A percentile compares a stretch with the other conserved stretches of the same genome.
These are phyloP conservation scores for Boletus mariae DNA, from an alignment of 1,284 basidiomycete genomes.

Conservation along the genomic window DNA sequence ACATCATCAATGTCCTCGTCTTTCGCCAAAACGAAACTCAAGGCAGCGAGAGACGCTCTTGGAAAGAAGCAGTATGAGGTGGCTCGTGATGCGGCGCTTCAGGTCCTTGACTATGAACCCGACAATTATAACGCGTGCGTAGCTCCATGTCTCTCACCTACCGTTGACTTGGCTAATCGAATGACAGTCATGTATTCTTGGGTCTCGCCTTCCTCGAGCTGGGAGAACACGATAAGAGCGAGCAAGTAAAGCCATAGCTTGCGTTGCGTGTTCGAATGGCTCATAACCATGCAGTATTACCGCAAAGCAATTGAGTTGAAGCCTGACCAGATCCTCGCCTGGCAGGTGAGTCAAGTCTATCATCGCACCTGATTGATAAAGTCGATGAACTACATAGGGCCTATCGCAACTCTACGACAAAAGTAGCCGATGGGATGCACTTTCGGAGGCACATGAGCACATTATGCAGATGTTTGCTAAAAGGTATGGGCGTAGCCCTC, in stretches of 20 bases:
- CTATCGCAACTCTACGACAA: conserved; percentile 73
- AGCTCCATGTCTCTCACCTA: background rate
- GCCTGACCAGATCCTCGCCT: conserved; percentile 66
- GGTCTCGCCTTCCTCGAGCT: conserved; percentile 76
- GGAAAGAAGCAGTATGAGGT: conserved; percentile 67
- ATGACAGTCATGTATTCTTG: conserved; percentile 73
- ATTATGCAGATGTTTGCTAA: conserved; percentile 55
- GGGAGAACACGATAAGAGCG: conserved; percentile 66
- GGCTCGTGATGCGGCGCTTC: conserved; percentile 65
- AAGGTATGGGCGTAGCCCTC: conserved; percentile 41
- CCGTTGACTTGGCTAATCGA: background rate
- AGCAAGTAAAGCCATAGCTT: conserved; percentile 61
- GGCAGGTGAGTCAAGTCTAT: conserved; percentile 58
- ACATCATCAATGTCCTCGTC: conserved; percentile 27
- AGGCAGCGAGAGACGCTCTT: conserved; percentile 77
- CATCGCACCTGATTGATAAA: background rate
- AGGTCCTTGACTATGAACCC: conserved; percentile 69
- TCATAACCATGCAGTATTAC: conserved; percentile 57
- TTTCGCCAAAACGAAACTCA: conserved; percentile 71
- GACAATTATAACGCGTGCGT: conserved; percentile 81
- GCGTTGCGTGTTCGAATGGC: conserved; percentile 6
- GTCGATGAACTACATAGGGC: conserved; percentile 44
- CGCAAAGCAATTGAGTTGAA: conserved; percentile 65
- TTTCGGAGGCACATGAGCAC: conserved; percentile 49
- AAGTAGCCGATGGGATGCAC: conserved; percentile 57